Evolutionary conservation across 208 protist genomes (phyloP).

Genomic region (Trypanosoma congolense): DNA sequence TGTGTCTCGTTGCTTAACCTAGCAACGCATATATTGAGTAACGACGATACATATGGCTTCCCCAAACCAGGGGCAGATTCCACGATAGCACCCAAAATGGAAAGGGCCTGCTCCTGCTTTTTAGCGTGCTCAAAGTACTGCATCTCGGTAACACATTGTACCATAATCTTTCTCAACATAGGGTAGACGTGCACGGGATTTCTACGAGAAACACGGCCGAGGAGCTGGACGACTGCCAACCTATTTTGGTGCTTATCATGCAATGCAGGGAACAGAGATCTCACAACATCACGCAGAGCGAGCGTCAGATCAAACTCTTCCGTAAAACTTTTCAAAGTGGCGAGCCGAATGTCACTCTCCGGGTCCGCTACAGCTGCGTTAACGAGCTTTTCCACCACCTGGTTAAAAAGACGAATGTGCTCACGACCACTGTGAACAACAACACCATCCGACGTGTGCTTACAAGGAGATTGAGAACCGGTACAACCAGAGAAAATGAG

Average conservation of each 20-base stretch:
- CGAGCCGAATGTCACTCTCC: constrained; percentile 84
- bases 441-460: constrained; percentile 50
- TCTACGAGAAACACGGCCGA: constrained; percentile 74
- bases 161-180: constrained; percentile 77
- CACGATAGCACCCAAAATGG: constrained; percentile 70
- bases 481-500: constrained; percentile 80
- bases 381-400: constrained; percentile 68
- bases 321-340: constrained; percentile 76
- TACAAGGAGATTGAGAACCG: constrained; percentile 54
- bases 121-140: constrained; percentile 74
- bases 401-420: constrained; percentile 77
- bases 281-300: constrained; percentile 68
- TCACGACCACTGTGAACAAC: constrained; percentile 78
- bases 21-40: constrained; percentile 64
- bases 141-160: constrained; percentile 82
- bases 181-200: constrained; percentile 80
- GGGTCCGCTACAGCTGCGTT: constrained; percentile 84
- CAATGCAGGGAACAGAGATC: constrained; percentile 68
- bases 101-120: constrained; percentile 72
- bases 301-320: constrained; percentile 69
- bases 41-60: constrained; percentile 73
- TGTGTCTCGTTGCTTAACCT: constrained; percentile 52
- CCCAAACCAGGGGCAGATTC: constrained; percentile 77
- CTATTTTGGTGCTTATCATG: constrained; percentile 86
- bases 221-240: constrained; percentile 64